These are phyloP conservation scores for Torulaspora microellipsoides DNA, from an alignment of 805 yeast genomes.

Conservation along the genomic window DNA sequence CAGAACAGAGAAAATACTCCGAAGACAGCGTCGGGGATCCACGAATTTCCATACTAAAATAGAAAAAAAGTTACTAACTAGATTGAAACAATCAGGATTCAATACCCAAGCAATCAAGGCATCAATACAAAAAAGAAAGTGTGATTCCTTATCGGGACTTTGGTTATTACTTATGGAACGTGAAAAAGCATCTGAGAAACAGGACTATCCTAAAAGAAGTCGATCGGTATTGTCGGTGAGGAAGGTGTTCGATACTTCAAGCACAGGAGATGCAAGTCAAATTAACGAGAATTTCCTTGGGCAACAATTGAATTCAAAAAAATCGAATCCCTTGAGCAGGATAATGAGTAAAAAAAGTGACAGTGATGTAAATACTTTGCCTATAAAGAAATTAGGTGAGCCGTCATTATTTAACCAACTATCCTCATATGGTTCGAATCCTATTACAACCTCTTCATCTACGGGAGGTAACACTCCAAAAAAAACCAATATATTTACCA, in stretches of 20 bases:
- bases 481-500: constrained; percentile 31
- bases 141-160: constrained; percentile 70
- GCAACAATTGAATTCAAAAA: constrained; percentile 21
- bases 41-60: constrained; percentile 52
- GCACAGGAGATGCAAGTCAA: constrained; percentile 26
- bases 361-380: constrained; percentile 1
- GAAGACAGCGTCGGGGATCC: constrained; percentile 33
- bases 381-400: constrained; percentile 1
- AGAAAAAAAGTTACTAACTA: constrained; percentile 60
- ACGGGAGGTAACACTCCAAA: constrained; percentile 11
- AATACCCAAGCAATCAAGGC: constrained; percentile 56
- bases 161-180: constrained; percentile 64
- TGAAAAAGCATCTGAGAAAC: constrained; percentile 33
- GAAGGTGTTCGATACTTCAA: constrained; percentile 26
- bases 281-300: constrained; percentile 24
- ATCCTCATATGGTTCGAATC: constrained; percentile 1
- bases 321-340: constrained; percentile 19
- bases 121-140: constrained; percentile 52
- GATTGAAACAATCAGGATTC: constrained; percentile 55
- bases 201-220: constrained; percentile 34
- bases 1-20: constrained; percentile 36
- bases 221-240: constrained; percentile 34
- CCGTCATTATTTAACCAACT: constrained; percentile 1
- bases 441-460: background rate
- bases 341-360: constrained; percentile 28